Evolutionary conservation across 768 basidiomycete genomes (phyloP), one percentile per base, ranked within the genome.

Genomic region (Tylopilus sp.): DNA sequence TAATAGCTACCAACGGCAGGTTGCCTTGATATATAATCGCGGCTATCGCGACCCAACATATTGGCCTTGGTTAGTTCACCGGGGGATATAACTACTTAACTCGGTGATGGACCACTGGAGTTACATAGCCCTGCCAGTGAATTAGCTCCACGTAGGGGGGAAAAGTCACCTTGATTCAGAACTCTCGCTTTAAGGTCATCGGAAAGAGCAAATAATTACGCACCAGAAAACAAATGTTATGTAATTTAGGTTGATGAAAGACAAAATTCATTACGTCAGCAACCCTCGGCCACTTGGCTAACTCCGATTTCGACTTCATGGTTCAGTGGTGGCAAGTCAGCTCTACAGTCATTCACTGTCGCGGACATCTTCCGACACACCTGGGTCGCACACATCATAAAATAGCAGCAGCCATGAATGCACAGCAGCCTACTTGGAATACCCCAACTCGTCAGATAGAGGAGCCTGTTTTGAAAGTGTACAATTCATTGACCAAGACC

Each of bases 401-500:
- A 21, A 25, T 28, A 45, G 2, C 21, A 45, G 2, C 21, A 48
- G 37, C 50, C 44, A 87, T 87, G 85, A 74, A 84, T 48, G 65
- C 73, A 1, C 80, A 84, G 55, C 86, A 86, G 63, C 83, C 85
- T 9, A 53, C 75, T 4, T 78, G 77, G 85, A 59, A 64, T 9
- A 38, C 64, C n/a, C 82, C 81, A 0, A 56, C 61, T 17, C 72
- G 68, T 17, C 61, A 55, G 43, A 52, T 60, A 0, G 71, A 73
- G 14, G 79, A 79, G 46, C 85, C 85, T 0, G 75, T 76, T 0
- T 70, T 88, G 49, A 85, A 79, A 61, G 73, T 98, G 42, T 96
- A 89, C 75, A 99, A 98, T 73, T 94, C 96, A 11, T 74, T 98
- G 60, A 98, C 96, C 33, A 82, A 84, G 58, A 83, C 84, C 6